phyloP scores from a whole-genome alignment of 345 rosid species.

The Excoecaria agallocha region DNA sequence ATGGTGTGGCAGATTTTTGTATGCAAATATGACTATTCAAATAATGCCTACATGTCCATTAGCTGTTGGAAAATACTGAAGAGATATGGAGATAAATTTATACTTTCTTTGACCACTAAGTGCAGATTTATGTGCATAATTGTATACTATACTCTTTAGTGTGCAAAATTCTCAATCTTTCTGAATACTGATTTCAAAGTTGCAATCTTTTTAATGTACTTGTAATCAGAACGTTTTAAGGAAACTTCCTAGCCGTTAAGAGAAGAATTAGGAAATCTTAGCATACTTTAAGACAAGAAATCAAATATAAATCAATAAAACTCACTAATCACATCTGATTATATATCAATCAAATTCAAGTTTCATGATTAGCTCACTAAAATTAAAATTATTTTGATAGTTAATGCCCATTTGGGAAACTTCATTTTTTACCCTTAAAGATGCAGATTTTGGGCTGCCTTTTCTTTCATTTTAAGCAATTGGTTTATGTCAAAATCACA shows the following conservation, averaged over 20 bases:
- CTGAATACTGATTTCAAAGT: slow-evolving; percentile 7
- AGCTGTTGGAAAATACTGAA: neutral
- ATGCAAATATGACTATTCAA: no score
- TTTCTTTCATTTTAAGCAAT: neutral
- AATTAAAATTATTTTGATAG: neutral
- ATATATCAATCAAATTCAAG: neutral
- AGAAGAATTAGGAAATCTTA: neutral
- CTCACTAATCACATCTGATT: neutral
- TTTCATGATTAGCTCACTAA: neutral
- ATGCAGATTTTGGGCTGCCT: neutral
- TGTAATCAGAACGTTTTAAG: slow-evolving; percentile 23
- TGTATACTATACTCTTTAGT: neutral
- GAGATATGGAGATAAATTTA: neutral
- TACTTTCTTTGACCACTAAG: neutral
- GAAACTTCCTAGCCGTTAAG: slow-evolving; percentile 41
- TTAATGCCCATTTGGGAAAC: neutral
- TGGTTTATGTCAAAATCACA: neutral
- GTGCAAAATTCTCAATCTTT: neutral
- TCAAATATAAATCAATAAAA: neutral
- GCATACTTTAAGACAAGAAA: slow-evolving; percentile 5
- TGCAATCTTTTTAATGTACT: slow-evolving; percentile 24
- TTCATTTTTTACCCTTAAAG: neutral
- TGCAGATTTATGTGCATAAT: neutral
- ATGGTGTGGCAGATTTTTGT: no score
- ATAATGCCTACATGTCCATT: no score